Evolutionary conservation across 2,329 filamentous ascomycete genomes (phyloP), one percentile per base, ranked within the genome.

Genomic region (Colletotrichum endophyticum): DNA sequence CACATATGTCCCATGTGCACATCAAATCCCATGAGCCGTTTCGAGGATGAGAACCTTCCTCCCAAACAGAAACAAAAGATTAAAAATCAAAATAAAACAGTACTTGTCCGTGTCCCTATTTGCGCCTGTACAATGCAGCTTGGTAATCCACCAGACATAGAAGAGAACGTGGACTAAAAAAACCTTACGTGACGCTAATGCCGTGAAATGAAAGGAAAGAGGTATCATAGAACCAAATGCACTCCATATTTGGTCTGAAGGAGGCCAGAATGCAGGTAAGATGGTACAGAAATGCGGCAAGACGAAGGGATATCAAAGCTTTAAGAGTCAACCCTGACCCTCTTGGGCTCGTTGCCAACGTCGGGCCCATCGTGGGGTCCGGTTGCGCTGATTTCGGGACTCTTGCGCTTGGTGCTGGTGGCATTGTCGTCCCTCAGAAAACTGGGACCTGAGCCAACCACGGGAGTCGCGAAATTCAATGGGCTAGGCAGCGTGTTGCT

Each of bases 401-500:
- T 92, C 83, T 92, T 92, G 76, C 91, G 85, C 82, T 92, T 92
- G 0, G 84, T 76, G 22, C 80, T 80, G 28, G 78, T 69, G 39
- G 78, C 81, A 66, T 83, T 82, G 30, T 93, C 92, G 25, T 93
- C 91, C 74, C 91, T 86, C 70, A 93, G 80, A 79, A 94, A 94
- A 74, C 91, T 93, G 4, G 92, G 92, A 4, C 92, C 92, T 2
- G 88, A 90, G 3, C 88, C 90, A 3, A 90, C 89, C 3, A 93
- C 87, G 0, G 97, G 97, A 2, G 97, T 99, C 39, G 95, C 94
- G 84, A 98, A 98, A 77, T 96, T 98, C 78, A 99, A 87, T 12
- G 97, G 97, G 83, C 96, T 98, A 0, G 96, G 96, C 66, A 99
- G 89, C 79, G 98, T 97, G 81, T 97, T 98, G 83, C 91, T 94